Base-by-base conservation (phyloP, 2,329 filamentous ascomycete genomes). In the Cryphonectria naterciae region DNA sequence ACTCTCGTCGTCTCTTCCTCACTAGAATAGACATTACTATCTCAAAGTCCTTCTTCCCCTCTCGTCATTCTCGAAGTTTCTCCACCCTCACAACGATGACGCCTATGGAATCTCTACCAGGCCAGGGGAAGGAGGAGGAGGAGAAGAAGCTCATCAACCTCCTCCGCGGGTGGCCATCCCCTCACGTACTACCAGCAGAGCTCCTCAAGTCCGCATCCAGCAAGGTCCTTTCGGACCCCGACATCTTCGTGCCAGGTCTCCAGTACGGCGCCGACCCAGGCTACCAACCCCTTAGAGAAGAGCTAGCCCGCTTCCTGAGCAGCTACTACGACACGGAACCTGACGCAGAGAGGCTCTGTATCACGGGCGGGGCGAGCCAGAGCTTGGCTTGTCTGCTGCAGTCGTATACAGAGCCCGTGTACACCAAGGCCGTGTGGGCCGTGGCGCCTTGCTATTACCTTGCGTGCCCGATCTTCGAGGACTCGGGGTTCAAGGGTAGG, bases 341-440 rank as follows among this genome's bases (percentile, higher is more conserved):
- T 7, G 84, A 85, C 19, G 77, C 85, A 4, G 84, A 88, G 2
- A 86, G 93, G 43, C 91, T 97, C 68, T 92, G 91, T 77, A 91
- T 97, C 78, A 93, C 93, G 0, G 94, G 94, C 61, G 95, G 95
- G 22, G 95, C 95, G 3, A 93, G 90, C 74, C 94, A 97, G 84
- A 94, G 91, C 77, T 80, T 97, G 2, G 93, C 92, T 0, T 92
- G 89, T 76, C 82, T 97, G 4, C 82, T 97, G 65, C 89, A 92
- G 79, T 92, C 92, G 41, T 97, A 92, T 77, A 92, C 93, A 0
- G 95, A 97, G 78, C 92, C 93, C 0, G 80, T 84, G 2, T 91
- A 90, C 77, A 97, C 95, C 1, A 84, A 87, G 62, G 89, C 89
- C 74, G 85, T 97, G 13, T 97, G 93, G 92, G 87, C 95, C 80